Evolutionary conservation across 2,329 filamentous ascomycete genomes (phyloP), one percentile per base, ranked within the genome.

Genomic region (Cryphonectria carpinicola): DNA sequence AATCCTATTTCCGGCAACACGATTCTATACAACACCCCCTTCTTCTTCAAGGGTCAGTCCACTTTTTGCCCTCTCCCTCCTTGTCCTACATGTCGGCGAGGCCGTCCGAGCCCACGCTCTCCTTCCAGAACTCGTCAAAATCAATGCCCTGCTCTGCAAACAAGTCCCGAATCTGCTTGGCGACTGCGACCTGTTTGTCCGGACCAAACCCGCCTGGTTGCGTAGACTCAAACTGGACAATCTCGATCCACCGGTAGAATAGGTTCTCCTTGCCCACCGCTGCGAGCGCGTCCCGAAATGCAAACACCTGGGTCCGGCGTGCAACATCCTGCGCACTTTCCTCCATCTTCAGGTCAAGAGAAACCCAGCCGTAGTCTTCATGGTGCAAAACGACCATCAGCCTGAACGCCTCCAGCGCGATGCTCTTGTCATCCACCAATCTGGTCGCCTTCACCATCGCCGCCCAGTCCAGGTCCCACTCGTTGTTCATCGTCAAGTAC

Each of bases 191-290:
- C 81, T 97, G 94, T 76, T 89, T 87, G 78, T 94, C 92, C 0
- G 86, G 83, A 1, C 91, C 92, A 77, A 97, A 97, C 0, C 93
- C 93, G 25, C 91, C 93, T 0, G 94, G 92, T 74, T 88, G 87
- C 49, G 90, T 91, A 58, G 93, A 91, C 81, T 97, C 94, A 77
- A 90, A 97, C 81, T 98, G 94, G 65, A 98, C 90, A 77, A 97
- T 87, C 83, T 98, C 95, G 65, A 97, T 93, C 94, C 94, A 97
- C 69, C 92, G 89, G 82, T 93, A 97, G 82, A 98, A 98, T 67
- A 98, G 80, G 74, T 92, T 90, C 80, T 97, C 95, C 81, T 97
- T 97, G 60, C 92, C 94, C 80, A 96, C 85, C 3, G 86, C 86
- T 1, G 88, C 86, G 75, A 98, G 85, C 28, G 90, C 89, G 60